Conservation (phyloP, 257 asterid genomes). For the Capsicum chinense region DNA sequence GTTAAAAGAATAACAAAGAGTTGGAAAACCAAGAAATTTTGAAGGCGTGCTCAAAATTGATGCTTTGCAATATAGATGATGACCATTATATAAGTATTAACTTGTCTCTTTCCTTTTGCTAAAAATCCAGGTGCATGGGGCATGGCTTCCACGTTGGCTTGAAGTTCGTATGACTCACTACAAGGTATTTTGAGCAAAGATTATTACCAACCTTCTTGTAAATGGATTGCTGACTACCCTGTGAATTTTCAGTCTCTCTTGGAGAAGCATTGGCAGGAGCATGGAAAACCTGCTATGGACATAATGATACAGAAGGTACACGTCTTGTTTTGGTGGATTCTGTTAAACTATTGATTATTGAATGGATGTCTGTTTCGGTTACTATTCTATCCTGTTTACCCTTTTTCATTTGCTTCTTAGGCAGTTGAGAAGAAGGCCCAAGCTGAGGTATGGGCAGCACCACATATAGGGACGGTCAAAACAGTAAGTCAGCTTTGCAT, state of each 20-base stretch:
- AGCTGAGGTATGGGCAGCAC: constrained; percentile 86
- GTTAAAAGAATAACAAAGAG: neutral
- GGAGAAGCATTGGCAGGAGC: constrained; percentile 78
- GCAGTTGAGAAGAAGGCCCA: constrained; percentile 76
- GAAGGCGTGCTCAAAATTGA: neutral
- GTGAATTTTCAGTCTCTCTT: constrained; percentile 56
- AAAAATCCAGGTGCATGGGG: constrained; percentile 65
- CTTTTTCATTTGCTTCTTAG: constrained; percentile 43
- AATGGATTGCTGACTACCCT: constrained; percentile 28
- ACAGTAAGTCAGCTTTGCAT: constrained; percentile 57
- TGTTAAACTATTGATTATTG: neutral
- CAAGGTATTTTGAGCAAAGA: constrained; percentile 52
- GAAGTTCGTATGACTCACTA: constrained; percentile 48
- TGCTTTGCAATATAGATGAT: constrained; percentile 10
- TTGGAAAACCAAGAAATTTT: neutral
- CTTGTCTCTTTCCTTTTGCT: constrained; percentile 29
- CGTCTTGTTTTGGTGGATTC: constrained; percentile 19
- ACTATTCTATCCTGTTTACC: constrained; percentile 23
- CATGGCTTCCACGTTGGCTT: constrained; percentile 97
- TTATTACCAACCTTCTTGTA: neutral
- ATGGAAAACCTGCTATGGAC: constrained; percentile 82
- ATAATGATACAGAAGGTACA: constrained; percentile 62
- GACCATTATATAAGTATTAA: neutral
- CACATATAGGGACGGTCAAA: constrained; percentile 75
- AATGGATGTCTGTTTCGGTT: constrained; percentile 31